A percentile compares a stretch with the other conserved stretches of the same genome.
These are phyloP conservation scores for Primulina eburnea DNA, from an alignment of 257 asterid species.

Conservation along the genomic window DNA sequence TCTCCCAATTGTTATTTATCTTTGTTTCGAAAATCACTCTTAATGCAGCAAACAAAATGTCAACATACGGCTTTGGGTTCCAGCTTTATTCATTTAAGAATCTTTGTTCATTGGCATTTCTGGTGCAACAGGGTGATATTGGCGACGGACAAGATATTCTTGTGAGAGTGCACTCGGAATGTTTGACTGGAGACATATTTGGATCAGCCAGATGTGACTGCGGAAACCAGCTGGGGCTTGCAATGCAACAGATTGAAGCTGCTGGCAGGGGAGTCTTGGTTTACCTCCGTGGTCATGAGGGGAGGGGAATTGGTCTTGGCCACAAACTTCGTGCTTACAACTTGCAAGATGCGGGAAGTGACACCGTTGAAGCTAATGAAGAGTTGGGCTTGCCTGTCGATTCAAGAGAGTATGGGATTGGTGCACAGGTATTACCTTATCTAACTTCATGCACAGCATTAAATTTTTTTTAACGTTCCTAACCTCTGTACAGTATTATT, in stretches of 20 bases:
- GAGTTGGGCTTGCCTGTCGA: slow-evolving; percentile 94
- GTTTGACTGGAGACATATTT: slow-evolving; percentile 96
- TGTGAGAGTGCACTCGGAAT: slow-evolving; percentile 93
- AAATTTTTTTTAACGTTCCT: not conserved
- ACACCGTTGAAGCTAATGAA: slow-evolving; percentile 94
- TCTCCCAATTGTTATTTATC: not conserved
- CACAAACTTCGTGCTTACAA: slow-evolving; percentile 95
- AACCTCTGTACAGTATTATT: not conserved
- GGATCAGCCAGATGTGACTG: slow-evolving; percentile 98
- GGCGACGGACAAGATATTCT: slow-evolving; percentile 88
- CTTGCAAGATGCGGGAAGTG: slow-evolving; percentile 90
- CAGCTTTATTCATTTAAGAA: not conserved
- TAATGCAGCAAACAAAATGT: not conserved
- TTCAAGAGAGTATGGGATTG: slow-evolving; percentile 96
- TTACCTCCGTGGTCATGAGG: slow-evolving; percentile 98
- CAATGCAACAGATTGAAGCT: slow-evolving; percentile 94
- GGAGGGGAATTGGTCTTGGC: slow-evolving; percentile 96
- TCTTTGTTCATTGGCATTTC: not conserved
- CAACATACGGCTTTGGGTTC: not conserved
- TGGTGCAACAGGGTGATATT: slow-evolving; percentile 71
- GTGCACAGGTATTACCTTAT: slow-evolving; percentile 81
- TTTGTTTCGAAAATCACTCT: not conserved
- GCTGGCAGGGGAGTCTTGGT: slow-evolving; percentile 88
- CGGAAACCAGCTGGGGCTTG: slow-evolving; percentile 79
- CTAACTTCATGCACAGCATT: slow-evolving; percentile 1